Evolutionary conservation across 805 yeast species (phyloP).

Genomic region (Kluyveromyces wickerhamii): DNA sequence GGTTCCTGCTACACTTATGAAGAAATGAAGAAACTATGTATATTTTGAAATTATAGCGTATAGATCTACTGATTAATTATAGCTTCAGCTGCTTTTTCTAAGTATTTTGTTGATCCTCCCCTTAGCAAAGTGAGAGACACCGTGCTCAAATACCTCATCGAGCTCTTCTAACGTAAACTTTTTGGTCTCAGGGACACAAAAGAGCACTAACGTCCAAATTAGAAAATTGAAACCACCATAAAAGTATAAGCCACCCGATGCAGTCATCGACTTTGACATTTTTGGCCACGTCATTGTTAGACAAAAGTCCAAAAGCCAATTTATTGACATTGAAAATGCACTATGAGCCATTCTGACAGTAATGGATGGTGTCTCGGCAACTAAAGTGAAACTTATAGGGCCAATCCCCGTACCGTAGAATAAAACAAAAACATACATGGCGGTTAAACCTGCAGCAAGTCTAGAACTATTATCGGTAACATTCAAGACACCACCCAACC

Average conservation of each 20-base stretch:
- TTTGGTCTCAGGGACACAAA: constrained; percentile 53
- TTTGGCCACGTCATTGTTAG: constrained; percentile 52
- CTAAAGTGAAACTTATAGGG: constrained; percentile 46
- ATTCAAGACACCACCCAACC: constrained; percentile 42
- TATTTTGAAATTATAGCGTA: neutral
- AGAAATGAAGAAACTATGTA: constrained; percentile 11
- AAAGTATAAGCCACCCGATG: constrained; percentile 44
- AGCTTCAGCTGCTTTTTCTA: too few relatives aligned
- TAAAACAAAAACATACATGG: constrained; percentile 39
- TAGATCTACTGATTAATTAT: too few relatives aligned
- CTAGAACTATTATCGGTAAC: constrained; percentile 32
- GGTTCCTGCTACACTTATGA: constrained; percentile 30
- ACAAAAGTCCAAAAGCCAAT: constrained; percentile 36
- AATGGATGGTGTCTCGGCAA: constrained; percentile 47
- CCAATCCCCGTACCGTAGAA: constrained; percentile 47
- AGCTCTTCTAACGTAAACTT: constrained; percentile 68
- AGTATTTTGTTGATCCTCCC: constrained; percentile 7
- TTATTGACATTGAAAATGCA: constrained; percentile 43
- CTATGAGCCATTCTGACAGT: constrained; percentile 45
- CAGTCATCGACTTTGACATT: constrained; percentile 36
- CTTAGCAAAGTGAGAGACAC: constrained; percentile 13
- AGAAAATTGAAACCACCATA: constrained; percentile 46
- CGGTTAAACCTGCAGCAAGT: constrained; percentile 37
- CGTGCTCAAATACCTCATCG: constrained; percentile 53
- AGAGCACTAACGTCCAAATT: constrained; percentile 40